Evolutionary conservation across 495 filamentous ascomycete species (phyloP), one percentile per base, ranked within the genome.

Genomic region (Staphylotrichum tortipilum): DNA sequence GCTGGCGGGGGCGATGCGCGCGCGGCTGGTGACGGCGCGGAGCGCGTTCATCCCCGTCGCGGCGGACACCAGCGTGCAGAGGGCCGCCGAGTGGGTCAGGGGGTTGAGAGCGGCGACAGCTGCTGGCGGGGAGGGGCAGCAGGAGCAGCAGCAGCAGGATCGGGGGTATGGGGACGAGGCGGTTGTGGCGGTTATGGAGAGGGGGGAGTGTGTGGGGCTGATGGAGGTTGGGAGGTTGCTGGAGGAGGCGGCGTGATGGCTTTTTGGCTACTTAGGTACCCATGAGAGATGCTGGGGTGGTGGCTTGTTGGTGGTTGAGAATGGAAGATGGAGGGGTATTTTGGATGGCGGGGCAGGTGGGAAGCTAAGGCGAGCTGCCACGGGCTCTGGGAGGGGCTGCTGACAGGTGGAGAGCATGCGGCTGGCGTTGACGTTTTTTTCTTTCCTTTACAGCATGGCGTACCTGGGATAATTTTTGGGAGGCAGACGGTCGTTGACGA

Each of bases 21-120:
- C n/a, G 1, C 65, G 69, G 48, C 46, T 76, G 35, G 50, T 71
- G 37, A 67, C 68, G 1, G 55, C 59, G 2, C 48, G 59, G 28
- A 57, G 53, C 6, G 69, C 73, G 10, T 76, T 74, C 59, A 59
- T 79, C n/a, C 59, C 57, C n/a, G 62, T 77, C 0, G 58, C 63
- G 7, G 68, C 64, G 10, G 65, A 71, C 18, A 69, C 67, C 15
- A 67, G 61, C 17, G 54, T 76, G 12, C 48, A 55, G 7, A 53
- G 67, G 22, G 75, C 73, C 12, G 64, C 57, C 24, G 65, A 70
- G 34, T 71, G 68, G 68, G 50, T 78, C 3, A 28, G 47, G 24
- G 64, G 49, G 0, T 57, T 61, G 56, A 51, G 55, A 4, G 50
- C 58, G 7, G 63, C 49, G 19, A 22, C 38, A 11, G 46, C 44